Evolutionary conservation across 129 eudicot species (phyloP).

Genomic region (Silybum marianum): DNA sequence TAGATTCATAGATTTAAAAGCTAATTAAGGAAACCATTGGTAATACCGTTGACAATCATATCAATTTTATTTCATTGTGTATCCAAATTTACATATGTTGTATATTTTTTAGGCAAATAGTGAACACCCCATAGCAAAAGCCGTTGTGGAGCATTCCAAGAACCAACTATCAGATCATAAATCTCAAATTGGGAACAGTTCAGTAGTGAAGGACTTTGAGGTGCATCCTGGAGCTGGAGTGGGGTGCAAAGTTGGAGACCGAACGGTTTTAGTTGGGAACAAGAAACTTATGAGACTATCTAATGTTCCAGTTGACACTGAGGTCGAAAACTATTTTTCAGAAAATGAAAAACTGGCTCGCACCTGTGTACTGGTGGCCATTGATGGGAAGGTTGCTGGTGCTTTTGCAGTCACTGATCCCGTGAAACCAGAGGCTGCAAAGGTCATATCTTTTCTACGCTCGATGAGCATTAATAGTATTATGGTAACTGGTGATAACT

Average conservation of each 20-base stretch:
- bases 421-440: constrained; percentile 44
- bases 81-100: not conserved
- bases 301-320: constrained; percentile 28
- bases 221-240: constrained; percentile 45
- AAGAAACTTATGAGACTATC: constrained; percentile 46
- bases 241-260: constrained; percentile 38
- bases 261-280: constrained; percentile 46
- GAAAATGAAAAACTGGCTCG: constrained; percentile 52
- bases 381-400: constrained; percentile 44
- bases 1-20: not conserved
- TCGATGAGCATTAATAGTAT: constrained; percentile 44
- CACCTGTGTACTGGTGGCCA: constrained; percentile 53
- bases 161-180: constrained; percentile 13
- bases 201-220: constrained; percentile 38
- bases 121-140: constrained; percentile 48
- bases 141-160: constrained; percentile 39
- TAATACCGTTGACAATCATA: not conserved
- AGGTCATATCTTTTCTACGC: constrained; percentile 34
- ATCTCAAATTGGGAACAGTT: constrained; percentile 15
- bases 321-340: constrained; percentile 44
- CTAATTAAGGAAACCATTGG: not conserved
- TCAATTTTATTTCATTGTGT: not conserved
- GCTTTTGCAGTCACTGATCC: constrained; percentile 56
- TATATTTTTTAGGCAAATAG: constrained; percentile 36
- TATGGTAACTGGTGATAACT: constrained; percentile 58